Conservation (phyloP, 1,139 yeast species). For the Yamadazyma epiphylla region DNA sequence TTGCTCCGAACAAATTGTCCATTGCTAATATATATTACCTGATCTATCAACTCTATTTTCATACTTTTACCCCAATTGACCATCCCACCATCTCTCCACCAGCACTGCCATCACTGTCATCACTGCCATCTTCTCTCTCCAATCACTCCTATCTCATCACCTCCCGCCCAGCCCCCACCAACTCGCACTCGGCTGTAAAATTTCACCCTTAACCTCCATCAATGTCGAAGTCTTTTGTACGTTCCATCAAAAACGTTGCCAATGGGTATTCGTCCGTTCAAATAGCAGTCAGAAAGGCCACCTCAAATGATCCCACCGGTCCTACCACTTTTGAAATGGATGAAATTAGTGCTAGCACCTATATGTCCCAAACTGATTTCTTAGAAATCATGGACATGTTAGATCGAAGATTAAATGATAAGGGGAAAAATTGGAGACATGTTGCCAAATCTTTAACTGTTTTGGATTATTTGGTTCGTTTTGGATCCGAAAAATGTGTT, state of each 20-base stretch:
- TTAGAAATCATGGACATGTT: slow-evolving; percentile 94
- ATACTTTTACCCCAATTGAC: too few relatives aligned
- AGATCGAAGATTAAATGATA: slow-evolving; percentile 89
- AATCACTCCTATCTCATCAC: too few relatives aligned
- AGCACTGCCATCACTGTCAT: too few relatives aligned
- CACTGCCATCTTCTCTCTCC: too few relatives aligned
- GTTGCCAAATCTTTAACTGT: slow-evolving; percentile 88
- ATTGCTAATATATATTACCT: too few relatives aligned
- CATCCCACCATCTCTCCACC: too few relatives aligned
- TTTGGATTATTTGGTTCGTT: slow-evolving; percentile 80
- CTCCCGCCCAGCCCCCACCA: too few relatives aligned
- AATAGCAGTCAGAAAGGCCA: slow-evolving; percentile 86
- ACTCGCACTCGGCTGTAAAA: too few relatives aligned
- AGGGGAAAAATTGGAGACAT: slow-evolving; percentile 98
- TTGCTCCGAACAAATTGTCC: too few relatives aligned
- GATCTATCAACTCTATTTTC: too few relatives aligned
- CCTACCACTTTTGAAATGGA: slow-evolving; percentile 84
- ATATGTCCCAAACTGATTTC: slow-evolving; percentile 68
- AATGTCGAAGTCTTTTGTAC: slow-evolving; percentile 76
- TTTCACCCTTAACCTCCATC: neutral
- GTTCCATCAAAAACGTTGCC: slow-evolving; percentile 89
- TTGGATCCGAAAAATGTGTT: slow-evolving; percentile 89
- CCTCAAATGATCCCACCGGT: slow-evolving; percentile 85
- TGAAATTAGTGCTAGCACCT: slow-evolving; percentile 74
- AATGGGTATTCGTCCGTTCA: slow-evolving; percentile 89